A percentile compares a stretch with the other conserved stretches of the same genome.
phyloP scores from a whole-genome alignment of 495 filamentous ascomycete genomes.

The Oidiodendron maius region DNA sequence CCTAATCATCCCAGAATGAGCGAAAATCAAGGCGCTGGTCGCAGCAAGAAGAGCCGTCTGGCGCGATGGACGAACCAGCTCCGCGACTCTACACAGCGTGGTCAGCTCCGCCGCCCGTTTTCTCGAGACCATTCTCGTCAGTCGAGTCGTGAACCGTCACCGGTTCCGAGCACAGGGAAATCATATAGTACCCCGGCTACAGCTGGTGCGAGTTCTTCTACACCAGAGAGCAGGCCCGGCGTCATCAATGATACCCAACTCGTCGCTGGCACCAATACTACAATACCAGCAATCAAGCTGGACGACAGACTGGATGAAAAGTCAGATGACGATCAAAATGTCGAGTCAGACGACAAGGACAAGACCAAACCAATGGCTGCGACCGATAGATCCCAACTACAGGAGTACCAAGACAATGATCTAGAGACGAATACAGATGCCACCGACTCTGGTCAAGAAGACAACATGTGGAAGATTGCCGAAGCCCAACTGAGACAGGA shows the following conservation, averaged over 20 bases:
- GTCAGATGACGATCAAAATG: background rate
- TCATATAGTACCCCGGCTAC: background rate
- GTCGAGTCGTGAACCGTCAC: slow-evolving; percentile 1
- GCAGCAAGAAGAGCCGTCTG: background rate
- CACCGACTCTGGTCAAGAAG: background rate
- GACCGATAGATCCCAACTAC: background rate
- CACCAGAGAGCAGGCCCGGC: background rate
- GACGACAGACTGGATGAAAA: background rate
- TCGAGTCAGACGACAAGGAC: no score
- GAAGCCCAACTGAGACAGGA: slow-evolving; percentile 2
- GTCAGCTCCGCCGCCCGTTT: slow-evolving; percentile 1
- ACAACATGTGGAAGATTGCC: slow-evolving; percentile 2
- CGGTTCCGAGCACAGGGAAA: slow-evolving; percentile 1
- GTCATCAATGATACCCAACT: background rate
- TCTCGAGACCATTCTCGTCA: slow-evolving; percentile 1
- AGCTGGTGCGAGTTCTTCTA: slow-evolving; percentile 3
- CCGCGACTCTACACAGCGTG: background rate
- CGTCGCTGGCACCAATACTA: background rate
- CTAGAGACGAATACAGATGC: background rate
- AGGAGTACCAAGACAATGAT: background rate
- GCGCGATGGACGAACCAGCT: background rate
- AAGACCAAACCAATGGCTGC: background rate
- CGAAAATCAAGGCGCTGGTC: slow-evolving; percentile 1
- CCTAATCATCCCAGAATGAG: background rate
- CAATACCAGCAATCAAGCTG: background rate